A percentile compares a stretch with the other conserved stretches of the same genome.
Evolutionary conservation across 2,329 filamentous ascomycete species (phyloP).

Genomic region (Amauroascus niger): DNA sequence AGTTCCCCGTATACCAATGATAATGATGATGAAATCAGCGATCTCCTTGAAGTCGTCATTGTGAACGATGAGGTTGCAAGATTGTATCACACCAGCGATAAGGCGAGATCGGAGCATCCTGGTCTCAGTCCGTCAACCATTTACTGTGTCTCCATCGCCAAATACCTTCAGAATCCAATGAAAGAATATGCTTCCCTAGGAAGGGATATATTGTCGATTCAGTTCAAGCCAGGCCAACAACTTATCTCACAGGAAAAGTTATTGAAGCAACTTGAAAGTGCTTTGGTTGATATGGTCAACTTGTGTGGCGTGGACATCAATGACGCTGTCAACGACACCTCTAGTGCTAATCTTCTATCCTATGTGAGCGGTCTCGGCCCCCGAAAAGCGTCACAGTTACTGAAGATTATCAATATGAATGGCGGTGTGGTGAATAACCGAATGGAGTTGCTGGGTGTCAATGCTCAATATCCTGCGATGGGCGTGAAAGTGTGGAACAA

Average conservation of each 20-base stretch:
- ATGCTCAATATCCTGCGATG: constrained; percentile 71
- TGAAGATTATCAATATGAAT: constrained; percentile 87
- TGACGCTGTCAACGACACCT: constrained; percentile 70
- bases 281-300: constrained; percentile 98
- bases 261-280: constrained; percentile 77
- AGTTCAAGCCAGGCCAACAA: constrained; percentile 83
- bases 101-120: constrained; percentile 71
- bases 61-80: constrained; percentile 97
- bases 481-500: constrained; percentile 91
- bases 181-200: constrained; percentile 93
- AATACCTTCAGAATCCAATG: constrained; percentile 89
- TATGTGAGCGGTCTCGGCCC: constrained; percentile 87
- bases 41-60: constrained; percentile 76
- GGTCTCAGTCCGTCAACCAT: constrained; percentile 66
- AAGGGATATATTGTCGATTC: constrained; percentile 74
- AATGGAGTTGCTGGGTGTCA: constrained; percentile 79
- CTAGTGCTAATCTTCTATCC: constrained; percentile 77
- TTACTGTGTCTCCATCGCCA: constrained; percentile 81
- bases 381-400: constrained; percentile 72
- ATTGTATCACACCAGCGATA: constrained; percentile 81
- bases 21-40: constrained; percentile 62
- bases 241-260: constrained; percentile 82
- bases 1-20: constrained; percentile 79
- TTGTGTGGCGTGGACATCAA: constrained; percentile 92
- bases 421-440: constrained; percentile 75